Evolutionary conservation across 768 basidiomycete species (phyloP).

Genomic region (Cubamyces sp.): DNA sequence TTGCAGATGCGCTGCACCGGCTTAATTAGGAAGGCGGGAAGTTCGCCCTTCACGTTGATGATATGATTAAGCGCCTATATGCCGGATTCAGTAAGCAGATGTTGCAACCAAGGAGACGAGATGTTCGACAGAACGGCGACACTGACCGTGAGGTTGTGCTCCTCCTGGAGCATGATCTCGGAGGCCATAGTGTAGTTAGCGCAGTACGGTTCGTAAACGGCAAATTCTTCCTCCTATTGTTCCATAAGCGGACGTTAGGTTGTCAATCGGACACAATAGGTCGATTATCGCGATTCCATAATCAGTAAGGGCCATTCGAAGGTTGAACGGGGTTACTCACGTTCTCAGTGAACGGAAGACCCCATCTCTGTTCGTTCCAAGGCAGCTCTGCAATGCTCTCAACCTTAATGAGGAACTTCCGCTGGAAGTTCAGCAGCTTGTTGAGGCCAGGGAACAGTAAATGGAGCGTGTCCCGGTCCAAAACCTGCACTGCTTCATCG

Average conservation of each 20-base stretch:
- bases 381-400: constrained; percentile 84
- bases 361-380: constrained; percentile 89
- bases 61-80: constrained; percentile 77
- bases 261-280: constrained; percentile 35
- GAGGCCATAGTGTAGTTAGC: constrained; percentile 56
- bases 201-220: constrained; percentile 95
- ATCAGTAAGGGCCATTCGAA: constrained; percentile 37
- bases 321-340: constrained; percentile 53
- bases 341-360: constrained; percentile 79
- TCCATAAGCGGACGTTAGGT: constrained; percentile 35
- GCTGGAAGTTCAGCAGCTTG: constrained; percentile 95
- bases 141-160: constrained; percentile 77
- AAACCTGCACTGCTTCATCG: constrained; percentile 77
- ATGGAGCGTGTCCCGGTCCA: constrained; percentile 95
- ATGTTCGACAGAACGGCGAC: constrained; percentile 34
- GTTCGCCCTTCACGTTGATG: constrained; percentile 89
- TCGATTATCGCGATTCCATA: constrained; percentile 46
- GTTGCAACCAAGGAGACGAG: constrained; percentile 18
- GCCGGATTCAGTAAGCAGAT: constrained; percentile 20
- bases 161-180: constrained; percentile 56
- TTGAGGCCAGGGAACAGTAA: constrained; percentile 93
- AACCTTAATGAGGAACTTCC: constrained; percentile 88
- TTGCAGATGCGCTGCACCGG: constrained; percentile 98
- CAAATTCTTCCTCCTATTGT: constrained; percentile 94
- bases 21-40: constrained; percentile 97